A percentile compares a stretch with the other conserved stretches of the same genome.
Conservation (phyloP, 2,329 filamentous ascomycete genomes). For the Phialophora verrucosa region DNA sequence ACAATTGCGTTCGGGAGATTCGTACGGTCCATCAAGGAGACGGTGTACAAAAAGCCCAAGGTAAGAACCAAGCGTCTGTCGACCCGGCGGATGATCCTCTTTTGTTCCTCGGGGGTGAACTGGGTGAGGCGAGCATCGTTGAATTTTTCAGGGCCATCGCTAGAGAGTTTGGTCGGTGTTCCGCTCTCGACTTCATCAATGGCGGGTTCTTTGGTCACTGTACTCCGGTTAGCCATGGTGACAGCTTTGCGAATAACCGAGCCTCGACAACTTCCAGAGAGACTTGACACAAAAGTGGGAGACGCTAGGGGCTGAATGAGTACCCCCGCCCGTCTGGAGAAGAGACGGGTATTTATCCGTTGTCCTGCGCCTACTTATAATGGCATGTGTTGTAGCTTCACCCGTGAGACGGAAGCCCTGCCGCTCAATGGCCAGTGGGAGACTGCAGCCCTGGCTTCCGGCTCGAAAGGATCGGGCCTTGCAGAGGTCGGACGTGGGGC, state of each 20-base stretch:
- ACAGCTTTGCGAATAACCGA: background rate
- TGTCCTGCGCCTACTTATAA: background rate
- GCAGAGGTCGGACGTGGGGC: too few relatives aligned
- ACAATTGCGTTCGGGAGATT: conserved; percentile 76
- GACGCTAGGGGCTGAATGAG: background rate
- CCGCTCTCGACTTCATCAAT: conserved; percentile 24
- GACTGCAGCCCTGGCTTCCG: background rate
- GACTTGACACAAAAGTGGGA: background rate
- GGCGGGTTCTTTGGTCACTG: conserved; percentile 17
- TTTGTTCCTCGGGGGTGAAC: conserved; percentile 62
- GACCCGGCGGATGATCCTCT: conserved; percentile 70
- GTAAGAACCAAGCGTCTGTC: conserved; percentile 69
- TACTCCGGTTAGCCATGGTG: background rate
- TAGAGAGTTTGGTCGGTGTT: conserved; percentile 8
- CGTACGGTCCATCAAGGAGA: conserved; percentile 78
- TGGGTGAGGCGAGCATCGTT: conserved; percentile 45
- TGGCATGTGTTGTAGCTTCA: background rate
- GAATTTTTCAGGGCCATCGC: conserved; percentile 16
- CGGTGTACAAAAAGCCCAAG: conserved; percentile 72
- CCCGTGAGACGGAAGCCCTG: background rate
- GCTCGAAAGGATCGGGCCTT: background rate
- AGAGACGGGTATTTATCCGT: background rate
- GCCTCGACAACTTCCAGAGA: background rate
- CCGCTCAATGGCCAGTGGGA: background rate
- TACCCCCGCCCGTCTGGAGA: background rate